A percentile compares a stretch with the other conserved stretches of the same genome.
Evolutionary conservation across 2,329 filamentous ascomycete species (phyloP).

Genomic region (Aspergillus pseudoterreus): DNA sequence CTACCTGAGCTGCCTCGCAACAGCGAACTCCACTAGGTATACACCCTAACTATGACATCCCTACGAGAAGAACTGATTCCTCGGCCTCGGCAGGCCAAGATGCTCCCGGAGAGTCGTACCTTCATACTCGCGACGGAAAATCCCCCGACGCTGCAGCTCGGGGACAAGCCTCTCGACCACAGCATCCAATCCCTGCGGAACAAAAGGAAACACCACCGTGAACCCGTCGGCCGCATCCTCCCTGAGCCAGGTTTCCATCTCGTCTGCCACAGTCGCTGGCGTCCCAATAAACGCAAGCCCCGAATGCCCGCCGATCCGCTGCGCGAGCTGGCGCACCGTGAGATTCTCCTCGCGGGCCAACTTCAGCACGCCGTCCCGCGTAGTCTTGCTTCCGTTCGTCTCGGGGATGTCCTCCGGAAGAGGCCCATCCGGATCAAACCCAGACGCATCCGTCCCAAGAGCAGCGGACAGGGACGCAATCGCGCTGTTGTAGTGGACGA

Average conservation of each 20-base stretch:
- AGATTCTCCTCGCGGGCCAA: conserved; percentile 45
- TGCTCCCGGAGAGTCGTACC: conserved; percentile 54
- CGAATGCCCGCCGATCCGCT: conserved; percentile 48
- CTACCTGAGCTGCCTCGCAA: no score
- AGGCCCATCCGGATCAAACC: conserved; percentile 48
- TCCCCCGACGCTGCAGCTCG: conserved; percentile 49
- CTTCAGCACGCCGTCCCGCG: conserved; percentile 43
- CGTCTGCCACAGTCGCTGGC: conserved; percentile 47
- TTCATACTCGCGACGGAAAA: conserved; percentile 52
- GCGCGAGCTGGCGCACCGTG: conserved; percentile 51
- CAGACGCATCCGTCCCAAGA: conserved; percentile 47
- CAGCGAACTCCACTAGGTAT: no score
- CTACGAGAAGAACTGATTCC: conserved; percentile 35
- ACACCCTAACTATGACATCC: no score
- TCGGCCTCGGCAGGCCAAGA: conserved; percentile 49
- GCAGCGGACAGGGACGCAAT: conserved; percentile 51
- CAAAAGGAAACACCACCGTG: conserved; percentile 48
- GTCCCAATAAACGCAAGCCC: conserved; percentile 53
- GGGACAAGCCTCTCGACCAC: conserved; percentile 47
- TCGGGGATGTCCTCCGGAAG: conserved; percentile 50
- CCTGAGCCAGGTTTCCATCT: conserved; percentile 46
- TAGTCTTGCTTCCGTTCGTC: conserved; percentile 53
- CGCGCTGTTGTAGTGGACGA: conserved; percentile 54
- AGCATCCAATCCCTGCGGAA: conserved; percentile 51
- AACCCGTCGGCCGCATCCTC: conserved; percentile 52